A percentile compares a stretch with the other conserved stretches of the same genome.
Conservation (phyloP, 495 filamentous ascomycete species). For the Neurospora sublineolata region DNA sequence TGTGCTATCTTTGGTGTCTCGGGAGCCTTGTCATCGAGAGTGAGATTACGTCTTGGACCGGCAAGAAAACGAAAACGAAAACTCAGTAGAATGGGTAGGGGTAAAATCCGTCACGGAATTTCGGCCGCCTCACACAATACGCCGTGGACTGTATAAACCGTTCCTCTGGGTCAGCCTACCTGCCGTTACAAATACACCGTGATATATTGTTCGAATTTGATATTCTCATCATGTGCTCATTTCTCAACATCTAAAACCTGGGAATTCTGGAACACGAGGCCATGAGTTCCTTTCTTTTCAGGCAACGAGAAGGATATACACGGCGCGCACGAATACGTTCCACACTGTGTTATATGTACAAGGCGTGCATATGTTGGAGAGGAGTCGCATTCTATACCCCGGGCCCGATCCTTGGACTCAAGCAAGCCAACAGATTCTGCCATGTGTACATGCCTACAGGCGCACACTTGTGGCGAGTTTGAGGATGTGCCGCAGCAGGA, state of each 20-base stretch:
- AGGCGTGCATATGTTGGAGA: not conserved
- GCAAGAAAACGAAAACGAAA: conserved; percentile 26
- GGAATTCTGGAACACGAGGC: not conserved
- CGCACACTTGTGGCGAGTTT: not conserved
- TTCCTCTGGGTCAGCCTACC: not conserved
- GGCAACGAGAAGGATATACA: not conserved
- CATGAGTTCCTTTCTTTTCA: not conserved
- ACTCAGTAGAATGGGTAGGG: conserved; percentile 16
- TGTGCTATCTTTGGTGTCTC: conserved; percentile 86
- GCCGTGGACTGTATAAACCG: not conserved
- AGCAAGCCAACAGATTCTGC: not conserved
- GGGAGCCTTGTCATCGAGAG: conserved; percentile 58
- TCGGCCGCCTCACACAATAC: not conserved
- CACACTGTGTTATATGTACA: not conserved
- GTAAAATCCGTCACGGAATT: not conserved
- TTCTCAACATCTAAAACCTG: not conserved
- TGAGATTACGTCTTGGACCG: conserved; percentile 19
- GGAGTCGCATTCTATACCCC: not conserved
- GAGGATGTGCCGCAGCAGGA: not conserved
- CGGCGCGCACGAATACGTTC: not conserved
- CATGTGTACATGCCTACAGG: not conserved
- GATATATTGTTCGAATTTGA: not conserved
- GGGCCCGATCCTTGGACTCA: not conserved
- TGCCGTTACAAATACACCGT: not conserved
- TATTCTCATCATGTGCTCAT: not conserved